Evolutionary conservation across 2,329 filamentous ascomycete species (phyloP).

Genomic region (Colletotrichum coccodes): DNA sequence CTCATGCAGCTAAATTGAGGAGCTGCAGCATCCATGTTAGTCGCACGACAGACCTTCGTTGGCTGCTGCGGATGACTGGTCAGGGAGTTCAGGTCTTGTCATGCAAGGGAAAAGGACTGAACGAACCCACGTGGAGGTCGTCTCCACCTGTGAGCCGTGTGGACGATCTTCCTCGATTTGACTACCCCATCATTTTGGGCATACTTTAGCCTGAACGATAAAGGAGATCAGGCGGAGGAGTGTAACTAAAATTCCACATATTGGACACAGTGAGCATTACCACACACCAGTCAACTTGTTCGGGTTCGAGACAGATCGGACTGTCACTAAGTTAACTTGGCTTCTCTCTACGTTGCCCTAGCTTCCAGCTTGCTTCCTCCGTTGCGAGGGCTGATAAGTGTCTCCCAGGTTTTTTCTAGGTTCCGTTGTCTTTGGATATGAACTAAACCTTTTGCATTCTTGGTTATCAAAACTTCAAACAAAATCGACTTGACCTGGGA

Average conservation of each 20-base stretch:
- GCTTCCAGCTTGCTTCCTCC: not conserved
- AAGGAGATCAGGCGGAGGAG: no score
- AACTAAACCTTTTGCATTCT: not conserved
- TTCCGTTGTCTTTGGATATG: not conserved
- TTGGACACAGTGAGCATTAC: no score
- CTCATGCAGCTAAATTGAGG: not conserved
- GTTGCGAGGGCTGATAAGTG: not conserved
- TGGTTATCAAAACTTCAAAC: not conserved
- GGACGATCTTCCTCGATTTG: not conserved
- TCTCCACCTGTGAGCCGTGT: not conserved
- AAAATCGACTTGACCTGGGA: no score
- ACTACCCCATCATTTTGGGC: no score
- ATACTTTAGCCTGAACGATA: no score
- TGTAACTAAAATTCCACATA: no score
- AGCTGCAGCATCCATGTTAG: not conserved
- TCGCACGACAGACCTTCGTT: not conserved
- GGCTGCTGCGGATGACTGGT: not conserved
- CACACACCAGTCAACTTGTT: no score
- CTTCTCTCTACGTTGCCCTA: no score
- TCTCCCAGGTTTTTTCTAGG: not conserved
- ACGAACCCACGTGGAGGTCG: not conserved
- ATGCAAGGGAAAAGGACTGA: not conserved
- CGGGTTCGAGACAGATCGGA: no score
- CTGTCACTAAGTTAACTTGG: no score
- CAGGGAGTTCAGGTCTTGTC: not conserved